These are phyloP conservation scores for Nitzschia inconspicua DNA, from an alignment of 108 stramenopile species.

Conservation along the genomic window DNA sequence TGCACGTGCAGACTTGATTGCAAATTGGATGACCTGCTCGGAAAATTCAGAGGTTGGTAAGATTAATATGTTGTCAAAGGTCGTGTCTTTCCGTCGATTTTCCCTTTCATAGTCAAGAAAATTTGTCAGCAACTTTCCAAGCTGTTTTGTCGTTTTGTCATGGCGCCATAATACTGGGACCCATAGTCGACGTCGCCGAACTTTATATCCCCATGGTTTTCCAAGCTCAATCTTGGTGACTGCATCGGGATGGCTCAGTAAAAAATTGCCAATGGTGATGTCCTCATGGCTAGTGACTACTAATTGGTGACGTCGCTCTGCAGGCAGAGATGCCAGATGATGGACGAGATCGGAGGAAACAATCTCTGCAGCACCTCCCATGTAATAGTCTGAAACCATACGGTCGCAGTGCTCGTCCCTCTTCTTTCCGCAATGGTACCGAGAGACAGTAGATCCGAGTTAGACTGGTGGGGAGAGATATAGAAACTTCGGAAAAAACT, in stretches of 20 bases:
- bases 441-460: slow-evolving; percentile 3
- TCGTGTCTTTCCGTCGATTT: not conserved
- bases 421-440: not conserved
- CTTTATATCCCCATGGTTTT: not conserved
- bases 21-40: not conserved
- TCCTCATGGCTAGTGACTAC: slow-evolving; percentile 15
- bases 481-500: not conserved
- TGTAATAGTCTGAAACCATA: slow-evolving; percentile 7
- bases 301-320: not conserved
- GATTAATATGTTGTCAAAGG: not conserved
- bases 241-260: slow-evolving; percentile 10
- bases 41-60: not conserved
- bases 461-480: slow-evolving; percentile 1
- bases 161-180: slow-evolving; percentile 1
- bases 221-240: slow-evolving; percentile 3
- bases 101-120: not conserved
- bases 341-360: slow-evolving; percentile 8
- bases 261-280: slow-evolving; percentile 27
- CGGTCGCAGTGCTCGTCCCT: slow-evolving; percentile 2
- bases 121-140: not conserved
- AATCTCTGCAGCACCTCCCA: slow-evolving; percentile 8
- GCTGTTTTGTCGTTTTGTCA: slow-evolving; percentile 9
- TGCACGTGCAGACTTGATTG: not conserved
- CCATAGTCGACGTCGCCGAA: not conserved
- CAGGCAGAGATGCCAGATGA: slow-evolving; percentile 3